Evolutionary conservation across 179 eudicot genomes (phyloP).

Genomic region (Spergularia azorica): DNA sequence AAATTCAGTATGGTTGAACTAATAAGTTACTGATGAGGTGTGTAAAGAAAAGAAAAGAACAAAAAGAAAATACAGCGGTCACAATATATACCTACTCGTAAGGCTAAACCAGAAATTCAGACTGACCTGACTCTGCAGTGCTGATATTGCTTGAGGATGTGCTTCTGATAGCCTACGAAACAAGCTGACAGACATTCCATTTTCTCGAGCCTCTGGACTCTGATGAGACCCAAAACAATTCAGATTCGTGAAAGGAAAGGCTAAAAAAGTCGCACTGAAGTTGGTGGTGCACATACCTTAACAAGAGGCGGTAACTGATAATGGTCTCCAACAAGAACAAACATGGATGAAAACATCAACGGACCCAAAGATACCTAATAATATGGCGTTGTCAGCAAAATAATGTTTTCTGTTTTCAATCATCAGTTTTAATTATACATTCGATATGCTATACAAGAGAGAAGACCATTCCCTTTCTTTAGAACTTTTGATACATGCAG

Average conservation of each 20-base stretch:
- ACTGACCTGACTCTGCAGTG: constrained; percentile 84
- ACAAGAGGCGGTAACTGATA: constrained; percentile 98
- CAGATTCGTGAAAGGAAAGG: constrained; percentile 4
- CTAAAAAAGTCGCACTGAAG: neutral
- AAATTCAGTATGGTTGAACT: constrained; percentile 23
- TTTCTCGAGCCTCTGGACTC: constrained; percentile 96
- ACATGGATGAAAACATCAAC: constrained; percentile 82
- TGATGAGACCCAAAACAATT: constrained; percentile 29
- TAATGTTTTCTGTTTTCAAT: neutral
- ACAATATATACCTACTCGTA: neutral
- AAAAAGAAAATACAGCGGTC: neutral
- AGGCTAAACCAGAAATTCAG: constrained; percentile 8
- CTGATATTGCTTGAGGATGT: constrained; percentile 96
- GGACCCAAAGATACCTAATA: constrained; percentile 96
- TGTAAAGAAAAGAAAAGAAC: neutral
- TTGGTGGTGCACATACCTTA: constrained; percentile 48
- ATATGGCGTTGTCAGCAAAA: constrained; percentile 14
- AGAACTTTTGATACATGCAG: too few species aligned
- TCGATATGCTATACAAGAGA: too few species aligned
- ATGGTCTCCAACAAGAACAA: constrained; percentile 99
- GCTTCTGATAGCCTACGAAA: constrained; percentile 98
- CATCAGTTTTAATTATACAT: neutral
- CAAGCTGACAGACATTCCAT: constrained; percentile 91
- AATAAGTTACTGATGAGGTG: constrained; percentile 1
- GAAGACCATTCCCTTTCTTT: too few species aligned